Evolutionary conservation across 2,329 filamentous ascomycete genomes (phyloP).

Genomic region (Neodidymelliopsis sp.): DNA sequence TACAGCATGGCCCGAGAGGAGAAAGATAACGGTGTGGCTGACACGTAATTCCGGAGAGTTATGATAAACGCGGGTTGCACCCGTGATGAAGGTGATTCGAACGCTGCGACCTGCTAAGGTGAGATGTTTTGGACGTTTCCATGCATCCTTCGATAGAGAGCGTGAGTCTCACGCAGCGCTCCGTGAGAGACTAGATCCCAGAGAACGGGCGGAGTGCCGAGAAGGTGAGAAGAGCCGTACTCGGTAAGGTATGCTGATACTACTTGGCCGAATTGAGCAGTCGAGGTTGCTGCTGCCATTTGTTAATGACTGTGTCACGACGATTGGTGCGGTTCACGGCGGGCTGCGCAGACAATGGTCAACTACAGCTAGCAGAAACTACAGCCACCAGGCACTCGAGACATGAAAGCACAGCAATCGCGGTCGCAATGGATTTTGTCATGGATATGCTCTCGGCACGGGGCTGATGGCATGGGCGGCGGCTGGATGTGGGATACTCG

Average conservation of each 20-base stretch:
- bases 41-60: slow-evolving; percentile 26
- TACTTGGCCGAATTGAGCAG: neutral
- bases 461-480: neutral
- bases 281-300: neutral
- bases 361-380: neutral
- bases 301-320: neutral
- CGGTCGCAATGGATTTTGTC: too few species aligned
- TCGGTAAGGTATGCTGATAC: neutral
- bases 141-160: neutral
- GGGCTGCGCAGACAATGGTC: too few species aligned
- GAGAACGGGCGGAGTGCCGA: neutral
- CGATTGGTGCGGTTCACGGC: neutral
- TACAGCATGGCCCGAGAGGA: slow-evolving; percentile 10
- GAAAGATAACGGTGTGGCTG: slow-evolving; percentile 28
- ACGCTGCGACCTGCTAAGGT: slow-evolving; percentile 3
- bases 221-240: neutral
- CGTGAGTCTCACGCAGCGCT: slow-evolving; percentile 1
- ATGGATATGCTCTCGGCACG: slow-evolving; percentile 1
- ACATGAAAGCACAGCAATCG: neutral
- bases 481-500: slow-evolving; percentile 13
- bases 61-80: slow-evolving; percentile 6
- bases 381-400: neutral
- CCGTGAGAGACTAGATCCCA: neutral
- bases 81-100: neutral
- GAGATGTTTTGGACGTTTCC: neutral